phyloP scores from a whole-genome alignment of 2,329 filamentous ascomycete species.

The Monilinia vaccinii-corymbosi region DNA sequence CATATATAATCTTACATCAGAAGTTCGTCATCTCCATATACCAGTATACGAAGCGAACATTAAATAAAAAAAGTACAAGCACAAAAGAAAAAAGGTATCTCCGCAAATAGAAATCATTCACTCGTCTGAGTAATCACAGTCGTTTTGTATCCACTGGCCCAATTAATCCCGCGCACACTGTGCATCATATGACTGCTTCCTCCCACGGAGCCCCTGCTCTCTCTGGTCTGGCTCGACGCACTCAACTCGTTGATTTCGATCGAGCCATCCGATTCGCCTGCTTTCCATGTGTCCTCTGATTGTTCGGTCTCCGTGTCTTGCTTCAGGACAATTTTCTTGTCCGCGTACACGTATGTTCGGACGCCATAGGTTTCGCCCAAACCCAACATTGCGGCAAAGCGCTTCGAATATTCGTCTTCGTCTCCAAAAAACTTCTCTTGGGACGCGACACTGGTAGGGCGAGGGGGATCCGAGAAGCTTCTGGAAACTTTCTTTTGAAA shows the following conservation, averaged over 20 bases:
- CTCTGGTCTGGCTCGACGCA: neutral
- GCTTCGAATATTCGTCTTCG: neutral
- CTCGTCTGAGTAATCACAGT: conserved; percentile 3
- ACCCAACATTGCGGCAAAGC: conserved; percentile 5
- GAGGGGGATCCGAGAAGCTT: neutral
- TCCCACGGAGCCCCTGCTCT: neutral
- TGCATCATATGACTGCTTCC: neutral
- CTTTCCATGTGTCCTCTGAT: neutral
- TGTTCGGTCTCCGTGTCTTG: neutral
- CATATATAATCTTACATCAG: too few species aligned
- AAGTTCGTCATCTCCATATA: too few species aligned
- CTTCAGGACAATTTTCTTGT: neutral
- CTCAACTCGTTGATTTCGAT: neutral
- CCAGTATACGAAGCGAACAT: too few species aligned
- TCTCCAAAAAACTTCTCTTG: neutral
- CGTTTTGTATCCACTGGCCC: neutral
- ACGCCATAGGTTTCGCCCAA: neutral
- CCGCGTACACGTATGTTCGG: conserved; percentile 4
- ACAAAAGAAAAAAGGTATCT: neutral
- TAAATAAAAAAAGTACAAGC: neutral
- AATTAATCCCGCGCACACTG: neutral
- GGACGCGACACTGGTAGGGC: neutral
- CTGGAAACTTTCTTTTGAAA: conserved; percentile 11
- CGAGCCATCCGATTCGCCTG: neutral
- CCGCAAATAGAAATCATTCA: neutral